Evolutionary conservation across 257 asterid species (phyloP).

Genomic region (Osmanthus fragrans): DNA sequence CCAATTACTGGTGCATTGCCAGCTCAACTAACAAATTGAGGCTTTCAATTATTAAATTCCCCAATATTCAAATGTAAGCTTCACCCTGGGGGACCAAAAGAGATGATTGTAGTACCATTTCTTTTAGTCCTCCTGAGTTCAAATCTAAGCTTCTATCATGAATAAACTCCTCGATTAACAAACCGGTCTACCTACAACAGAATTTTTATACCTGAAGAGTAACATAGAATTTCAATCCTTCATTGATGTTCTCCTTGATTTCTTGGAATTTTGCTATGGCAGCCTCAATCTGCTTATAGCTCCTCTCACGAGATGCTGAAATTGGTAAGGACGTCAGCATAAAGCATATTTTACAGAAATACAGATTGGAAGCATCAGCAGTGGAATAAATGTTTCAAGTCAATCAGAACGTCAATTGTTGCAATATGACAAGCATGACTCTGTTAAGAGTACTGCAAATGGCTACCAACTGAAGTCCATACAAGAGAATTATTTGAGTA

Average conservation of each 20-base stretch:
- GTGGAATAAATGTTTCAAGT: conserved; percentile 3
- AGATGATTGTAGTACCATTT: background rate
- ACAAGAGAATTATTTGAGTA: background rate
- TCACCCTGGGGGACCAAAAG: background rate
- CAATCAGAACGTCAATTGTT: background rate
- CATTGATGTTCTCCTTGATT: conserved; percentile 90
- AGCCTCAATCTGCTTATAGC: conserved; percentile 91
- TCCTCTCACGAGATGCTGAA: conserved; percentile 89
- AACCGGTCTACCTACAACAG: conserved; percentile 5
- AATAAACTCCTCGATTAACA: conserved; percentile 10
- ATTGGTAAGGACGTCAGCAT: conserved; percentile 28
- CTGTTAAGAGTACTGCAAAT: background rate
- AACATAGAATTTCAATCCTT: conserved; percentile 93
- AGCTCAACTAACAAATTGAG: conserved; percentile 2
- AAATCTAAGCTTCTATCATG: conserved; percentile 4
- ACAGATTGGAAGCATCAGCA: background rate
- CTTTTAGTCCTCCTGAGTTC: conserved; percentile 13
- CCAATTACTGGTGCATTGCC: background rate
- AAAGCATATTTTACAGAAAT: background rate
- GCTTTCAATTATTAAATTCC: conserved; percentile 16
- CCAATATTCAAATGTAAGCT: background rate
- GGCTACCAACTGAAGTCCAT: background rate
- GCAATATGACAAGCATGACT: background rate
- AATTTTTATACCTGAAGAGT: conserved; percentile 77
- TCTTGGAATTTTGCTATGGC: conserved; percentile 83